Evolutionary conservation across 2,329 filamentous ascomycete genomes (phyloP).

Genomic region (Diaporthe sp.): DNA sequence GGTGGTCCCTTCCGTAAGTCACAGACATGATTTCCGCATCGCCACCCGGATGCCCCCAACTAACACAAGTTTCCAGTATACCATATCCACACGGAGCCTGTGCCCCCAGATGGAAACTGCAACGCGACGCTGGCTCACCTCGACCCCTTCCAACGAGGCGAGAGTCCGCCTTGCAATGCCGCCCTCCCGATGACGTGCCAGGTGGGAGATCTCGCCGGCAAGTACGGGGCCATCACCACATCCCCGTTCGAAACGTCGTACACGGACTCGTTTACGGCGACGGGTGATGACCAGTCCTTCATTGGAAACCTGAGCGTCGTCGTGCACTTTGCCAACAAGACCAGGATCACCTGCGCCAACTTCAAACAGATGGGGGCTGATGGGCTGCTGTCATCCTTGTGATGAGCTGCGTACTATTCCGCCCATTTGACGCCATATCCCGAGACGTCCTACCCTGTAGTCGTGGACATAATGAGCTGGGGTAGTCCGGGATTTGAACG

Average conservation of each 20-base stretch:
- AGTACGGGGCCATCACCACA: conserved; percentile 73
- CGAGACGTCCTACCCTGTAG: background rate
- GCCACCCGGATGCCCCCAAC: conserved; percentile 6
- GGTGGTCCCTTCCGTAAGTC: conserved; percentile 52
- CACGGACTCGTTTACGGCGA: conserved; percentile 69
- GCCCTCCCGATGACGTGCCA: conserved; percentile 75
- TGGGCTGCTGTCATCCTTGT: background rate
- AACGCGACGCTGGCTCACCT: conserved; percentile 76
- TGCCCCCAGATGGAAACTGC: conserved; percentile 79
- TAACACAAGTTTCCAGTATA: conserved; percentile 65
- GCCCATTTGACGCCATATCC: background rate
- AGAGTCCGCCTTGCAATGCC: conserved; percentile 72
- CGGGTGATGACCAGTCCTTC: conserved; percentile 65
- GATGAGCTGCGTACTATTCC: background rate
- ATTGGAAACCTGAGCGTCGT: conserved; percentile 76
- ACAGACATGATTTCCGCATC: background rate
- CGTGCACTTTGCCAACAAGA: conserved; percentile 75
- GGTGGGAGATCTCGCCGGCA: conserved; percentile 82
- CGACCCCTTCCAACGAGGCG: conserved; percentile 77
- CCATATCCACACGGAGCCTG: conserved; percentile 78
- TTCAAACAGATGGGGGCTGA: conserved; percentile 55
- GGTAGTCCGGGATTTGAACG: too few relatives aligned
- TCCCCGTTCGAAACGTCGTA: conserved; percentile 57
- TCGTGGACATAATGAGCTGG: too few relatives aligned
- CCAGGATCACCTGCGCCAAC: conserved; percentile 75